These are phyloP conservation scores for Colletotrichum graminicola DNA, from an alignment of 2,329 filamentous ascomycete genomes.

Conservation along the genomic window DNA sequence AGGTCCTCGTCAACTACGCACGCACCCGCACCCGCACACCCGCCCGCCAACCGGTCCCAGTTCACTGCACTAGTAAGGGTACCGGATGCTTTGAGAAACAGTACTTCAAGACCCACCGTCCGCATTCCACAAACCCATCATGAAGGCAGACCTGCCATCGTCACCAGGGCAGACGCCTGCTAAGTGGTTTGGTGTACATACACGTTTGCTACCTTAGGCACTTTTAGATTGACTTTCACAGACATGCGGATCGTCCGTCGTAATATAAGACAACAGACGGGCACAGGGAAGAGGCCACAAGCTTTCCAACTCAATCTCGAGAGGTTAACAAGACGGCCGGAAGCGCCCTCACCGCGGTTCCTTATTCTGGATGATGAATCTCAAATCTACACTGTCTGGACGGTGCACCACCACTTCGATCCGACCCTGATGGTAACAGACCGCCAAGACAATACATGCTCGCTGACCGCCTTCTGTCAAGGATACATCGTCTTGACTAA, in stretches of 20 bases:
- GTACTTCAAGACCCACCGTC: not conserved
- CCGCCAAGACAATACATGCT: slow-evolving; percentile 26
- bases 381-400: slow-evolving; percentile 2
- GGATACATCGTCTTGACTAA: slow-evolving; percentile 1
- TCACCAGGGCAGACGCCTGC: not conserved
- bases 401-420: slow-evolving; percentile 17
- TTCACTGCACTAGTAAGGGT: not conserved
- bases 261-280: slow-evolving; percentile 5
- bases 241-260: slow-evolving; percentile 9
- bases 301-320: slow-evolving; percentile 12
- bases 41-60: slow-evolving; percentile 16
- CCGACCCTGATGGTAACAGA: slow-evolving; percentile 23
- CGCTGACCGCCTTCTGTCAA: slow-evolving; percentile 34
- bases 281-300: slow-evolving; percentile 6
- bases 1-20: slow-evolving; percentile 13
- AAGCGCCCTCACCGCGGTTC: slow-evolving; percentile 14
- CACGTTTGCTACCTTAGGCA: not conserved
- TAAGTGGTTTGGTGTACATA: not conserved
- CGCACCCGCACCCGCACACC: slow-evolving; percentile 25
- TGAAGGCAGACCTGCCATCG: not conserved
- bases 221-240: not conserved
- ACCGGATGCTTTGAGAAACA: not conserved
- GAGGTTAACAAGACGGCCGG: not conserved
- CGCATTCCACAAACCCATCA: slow-evolving; percentile 5
- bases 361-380: slow-evolving; percentile 34